Percentiles rank a stretch among this genome's conserved stretches.
Conservation (phyloP, 1,284 basidiomycete genomes). For the Ustilago bromivora region DNA sequence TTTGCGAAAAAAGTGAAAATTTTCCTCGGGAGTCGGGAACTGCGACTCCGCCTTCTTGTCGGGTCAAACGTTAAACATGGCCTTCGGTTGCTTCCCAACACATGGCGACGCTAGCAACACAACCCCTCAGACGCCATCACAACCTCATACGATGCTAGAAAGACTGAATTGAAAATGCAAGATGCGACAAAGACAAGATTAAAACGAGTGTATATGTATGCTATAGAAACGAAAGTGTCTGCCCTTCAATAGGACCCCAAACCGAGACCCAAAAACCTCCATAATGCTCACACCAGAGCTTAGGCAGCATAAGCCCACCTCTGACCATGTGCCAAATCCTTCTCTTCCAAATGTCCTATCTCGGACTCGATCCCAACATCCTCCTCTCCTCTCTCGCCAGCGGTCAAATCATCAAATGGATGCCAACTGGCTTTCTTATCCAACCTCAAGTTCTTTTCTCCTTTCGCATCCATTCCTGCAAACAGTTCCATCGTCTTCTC, state of each 20-base stretch:
- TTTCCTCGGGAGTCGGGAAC: not conserved
- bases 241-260: not conserved
- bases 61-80: not conserved
- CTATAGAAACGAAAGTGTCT: not conserved
- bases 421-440: slow-evolving; percentile 58
- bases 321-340: slow-evolving; percentile 57
- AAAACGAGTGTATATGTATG: slow-evolving; percentile 12
- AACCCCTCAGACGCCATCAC: not conserved
- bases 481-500: slow-evolving; percentile 46
- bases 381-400: slow-evolving; percentile 65
- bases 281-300: not conserved
- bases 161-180: slow-evolving; percentile 4
- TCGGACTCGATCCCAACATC: slow-evolving; percentile 68
- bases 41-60: not conserved
- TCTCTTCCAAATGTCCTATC: slow-evolving; percentile 63
- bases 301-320: slow-evolving; percentile 62
- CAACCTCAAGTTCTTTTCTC: slow-evolving; percentile 32
- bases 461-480: slow-evolving; percentile 24
- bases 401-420: slow-evolving; percentile 64
- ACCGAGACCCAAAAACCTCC: not conserved
- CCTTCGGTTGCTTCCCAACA: not conserved
- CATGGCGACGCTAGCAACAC: not conserved
- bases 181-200: slow-evolving; percentile 2
- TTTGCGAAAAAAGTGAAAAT: not conserved
- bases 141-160: not conserved